These are phyloP conservation scores for Dichomitus squalens DNA, from an alignment of 1,284 basidiomycete species.

Conservation along the genomic window DNA sequence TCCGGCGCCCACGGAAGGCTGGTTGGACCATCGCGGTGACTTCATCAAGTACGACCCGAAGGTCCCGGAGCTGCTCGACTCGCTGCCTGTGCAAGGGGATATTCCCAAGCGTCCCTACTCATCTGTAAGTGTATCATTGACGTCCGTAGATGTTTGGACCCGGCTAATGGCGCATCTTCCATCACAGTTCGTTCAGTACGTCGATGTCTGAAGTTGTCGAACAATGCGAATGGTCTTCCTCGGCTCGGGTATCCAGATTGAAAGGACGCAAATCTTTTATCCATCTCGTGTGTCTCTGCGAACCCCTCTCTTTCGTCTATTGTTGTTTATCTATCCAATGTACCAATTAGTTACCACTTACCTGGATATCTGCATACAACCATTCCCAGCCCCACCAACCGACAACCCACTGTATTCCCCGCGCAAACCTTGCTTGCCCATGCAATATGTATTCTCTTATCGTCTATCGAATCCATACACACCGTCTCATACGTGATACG, in stretches of 20 bases:
- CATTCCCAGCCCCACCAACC: not conserved
- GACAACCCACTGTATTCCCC: slow-evolving; percentile 6
- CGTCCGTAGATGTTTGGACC: not conserved
- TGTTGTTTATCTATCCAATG: slow-evolving; percentile 9
- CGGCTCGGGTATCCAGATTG: slow-evolving; percentile 12
- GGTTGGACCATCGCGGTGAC: slow-evolving; percentile 49
- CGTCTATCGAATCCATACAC: too few species aligned
- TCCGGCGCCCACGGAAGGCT: slow-evolving; percentile 53
- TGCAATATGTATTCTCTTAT: slow-evolving; percentile 18
- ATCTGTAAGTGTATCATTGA: slow-evolving; percentile 42
- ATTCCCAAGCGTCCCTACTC: slow-evolving; percentile 58
- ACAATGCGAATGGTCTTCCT: slow-evolving; percentile 14
- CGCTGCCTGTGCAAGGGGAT: slow-evolving; percentile 55
- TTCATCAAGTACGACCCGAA: slow-evolving; percentile 41
- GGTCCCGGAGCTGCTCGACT: slow-evolving; percentile 58
- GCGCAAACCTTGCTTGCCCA: not conserved
- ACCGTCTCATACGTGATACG: too few species aligned
- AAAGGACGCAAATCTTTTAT: slow-evolving; percentile 17
- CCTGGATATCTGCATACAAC: slow-evolving; percentile 5
- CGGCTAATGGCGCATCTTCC: not conserved
- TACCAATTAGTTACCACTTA: slow-evolving; percentile 1
- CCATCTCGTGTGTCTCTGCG: not conserved
- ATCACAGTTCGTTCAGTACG: slow-evolving; percentile 23
- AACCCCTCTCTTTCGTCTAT: not conserved
- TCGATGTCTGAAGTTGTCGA: slow-evolving; percentile 13